A percentile compares a stretch with the other conserved stretches of the same genome.
Conservation (phyloP, 345 rosid genomes). For the Mallotus nudiflorus region DNA sequence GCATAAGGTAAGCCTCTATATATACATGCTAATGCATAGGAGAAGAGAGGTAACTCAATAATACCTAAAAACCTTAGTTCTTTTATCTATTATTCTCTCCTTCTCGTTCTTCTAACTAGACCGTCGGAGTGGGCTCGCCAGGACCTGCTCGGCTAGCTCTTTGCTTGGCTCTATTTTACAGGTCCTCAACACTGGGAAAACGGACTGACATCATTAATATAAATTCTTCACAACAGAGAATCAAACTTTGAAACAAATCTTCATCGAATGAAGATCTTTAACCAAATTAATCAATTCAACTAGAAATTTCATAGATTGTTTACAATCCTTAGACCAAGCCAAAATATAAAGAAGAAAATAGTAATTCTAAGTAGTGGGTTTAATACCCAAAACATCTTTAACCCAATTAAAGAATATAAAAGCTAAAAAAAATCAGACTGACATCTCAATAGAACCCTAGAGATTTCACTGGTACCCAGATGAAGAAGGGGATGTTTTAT, state of each 20-base stretch:
- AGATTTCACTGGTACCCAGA: conserved; percentile 26
- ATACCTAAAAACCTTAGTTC: no score
- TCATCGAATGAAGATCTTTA: conserved; percentile 15
- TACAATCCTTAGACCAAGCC: conserved; percentile 24
- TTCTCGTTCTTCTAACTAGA: no score
- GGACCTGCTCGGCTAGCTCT: no score
- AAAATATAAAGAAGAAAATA: conserved; percentile 19
- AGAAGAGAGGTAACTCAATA: no score
- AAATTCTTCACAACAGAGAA: conserved; percentile 23
- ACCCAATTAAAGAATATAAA: conserved; percentile 32
- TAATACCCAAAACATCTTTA: conserved; percentile 21
- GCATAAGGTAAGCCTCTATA: no score
- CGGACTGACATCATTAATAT: no score
- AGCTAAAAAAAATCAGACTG: conserved; percentile 27
- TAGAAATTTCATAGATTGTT: conserved; percentile 24
- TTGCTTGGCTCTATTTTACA: no score
- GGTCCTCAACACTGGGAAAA: no score
- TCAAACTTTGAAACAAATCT: conserved; percentile 20
- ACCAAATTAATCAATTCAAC: conserved; percentile 18
- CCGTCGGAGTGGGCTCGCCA: no score
- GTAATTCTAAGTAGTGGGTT: conserved; percentile 18
- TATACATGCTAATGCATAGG: no score
- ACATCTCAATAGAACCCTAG: conserved; percentile 30
- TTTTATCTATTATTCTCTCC: no score
- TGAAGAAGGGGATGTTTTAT: conserved; percentile 15